Evolutionary conservation across 2,329 filamentous ascomycete genomes (phyloP).

Genomic region (Raffaelea arxii): DNA sequence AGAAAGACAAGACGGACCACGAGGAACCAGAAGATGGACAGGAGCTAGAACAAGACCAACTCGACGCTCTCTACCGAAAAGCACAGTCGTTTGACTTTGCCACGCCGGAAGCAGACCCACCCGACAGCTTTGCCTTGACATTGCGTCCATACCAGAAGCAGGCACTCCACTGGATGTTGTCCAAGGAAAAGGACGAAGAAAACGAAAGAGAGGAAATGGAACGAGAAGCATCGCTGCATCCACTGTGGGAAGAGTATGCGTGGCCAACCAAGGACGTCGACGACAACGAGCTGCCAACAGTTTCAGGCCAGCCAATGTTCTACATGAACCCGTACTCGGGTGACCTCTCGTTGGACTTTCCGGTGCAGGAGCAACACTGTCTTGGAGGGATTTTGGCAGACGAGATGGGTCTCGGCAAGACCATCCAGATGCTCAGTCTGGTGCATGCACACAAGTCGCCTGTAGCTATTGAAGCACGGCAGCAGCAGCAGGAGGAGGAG

Average conservation of each 20-base stretch:
- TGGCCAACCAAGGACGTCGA: conserved; percentile 88
- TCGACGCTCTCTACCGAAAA: conserved; percentile 89
- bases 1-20: conserved; percentile 31
- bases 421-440: conserved; percentile 94
- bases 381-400: conserved; percentile 89
- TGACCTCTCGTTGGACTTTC: conserved; percentile 84
- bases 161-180: conserved; percentile 90
- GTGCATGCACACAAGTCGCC: conserved; percentile 73
- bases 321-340: conserved; percentile 98
- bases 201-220: too few relatives aligned
- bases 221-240: conserved; percentile 75
- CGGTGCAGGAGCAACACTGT: conserved; percentile 88
- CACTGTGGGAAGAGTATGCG: conserved; percentile 88
- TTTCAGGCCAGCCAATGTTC: conserved; percentile 62
- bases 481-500: conserved; percentile 9
- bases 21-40: conserved; percentile 75
- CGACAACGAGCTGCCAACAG: conserved; percentile 59
- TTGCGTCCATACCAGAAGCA: conserved; percentile 93
- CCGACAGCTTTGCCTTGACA: conserved; percentile 69
- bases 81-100: conserved; percentile 94
- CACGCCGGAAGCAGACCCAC: conserved; percentile 78
- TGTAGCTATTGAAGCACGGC: conserved; percentile 28
- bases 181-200: conserved; percentile 75
- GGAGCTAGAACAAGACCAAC: conserved; percentile 89
- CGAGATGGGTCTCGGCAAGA: conserved; percentile 97